A percentile compares a stretch with the other conserved stretches of the same genome.
These are phyloP conservation scores for Ambrosia trifida DNA, from an alignment of 129 eudicot genomes.

Conservation along the genomic window DNA sequence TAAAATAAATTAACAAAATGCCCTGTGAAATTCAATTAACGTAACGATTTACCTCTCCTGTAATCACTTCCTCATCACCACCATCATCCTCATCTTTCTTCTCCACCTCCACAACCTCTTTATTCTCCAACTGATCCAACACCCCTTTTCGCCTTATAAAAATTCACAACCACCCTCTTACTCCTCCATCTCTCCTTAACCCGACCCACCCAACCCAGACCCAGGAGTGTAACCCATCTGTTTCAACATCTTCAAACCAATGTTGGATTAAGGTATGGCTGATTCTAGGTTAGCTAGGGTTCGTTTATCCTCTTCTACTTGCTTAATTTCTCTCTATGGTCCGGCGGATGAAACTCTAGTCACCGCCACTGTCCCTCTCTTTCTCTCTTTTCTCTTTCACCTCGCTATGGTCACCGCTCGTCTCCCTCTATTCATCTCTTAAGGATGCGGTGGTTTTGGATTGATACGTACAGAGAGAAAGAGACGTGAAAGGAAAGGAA, in stretches of 20 bases:
- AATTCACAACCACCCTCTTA: slow-evolving; percentile 56
- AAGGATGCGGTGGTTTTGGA: too few relatives aligned
- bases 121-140: slow-evolving; percentile 85
- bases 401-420: too few relatives aligned
- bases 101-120: slow-evolving; percentile 56
- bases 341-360: too few relatives aligned
- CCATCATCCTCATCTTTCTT: slow-evolving; percentile 51
- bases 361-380: too few relatives aligned
- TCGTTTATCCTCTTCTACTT: slow-evolving; percentile 65
- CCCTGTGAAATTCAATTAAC: slow-evolving; percentile 2
- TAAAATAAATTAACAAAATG: not conserved
- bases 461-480: too few relatives aligned
- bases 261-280: slow-evolving; percentile 82
- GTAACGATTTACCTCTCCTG: slow-evolving; percentile 66
- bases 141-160: slow-evolving; percentile 73
- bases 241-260: slow-evolving; percentile 85
- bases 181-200: slow-evolving; percentile 80
- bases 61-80: slow-evolving; percentile 51
- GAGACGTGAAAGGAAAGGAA: too few relatives aligned
- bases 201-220: slow-evolving; percentile 67
- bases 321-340: slow-evolving; percentile 65
- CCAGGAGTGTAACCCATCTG: slow-evolving; percentile 99
- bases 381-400: too few relatives aligned
- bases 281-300: slow-evolving; percentile 62
- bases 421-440: too few relatives aligned